Evolutionary conservation across 768 basidiomycete genomes (phyloP), one percentile per base, ranked within the genome.

Genomic region (Calvatia gigantea): DNA sequence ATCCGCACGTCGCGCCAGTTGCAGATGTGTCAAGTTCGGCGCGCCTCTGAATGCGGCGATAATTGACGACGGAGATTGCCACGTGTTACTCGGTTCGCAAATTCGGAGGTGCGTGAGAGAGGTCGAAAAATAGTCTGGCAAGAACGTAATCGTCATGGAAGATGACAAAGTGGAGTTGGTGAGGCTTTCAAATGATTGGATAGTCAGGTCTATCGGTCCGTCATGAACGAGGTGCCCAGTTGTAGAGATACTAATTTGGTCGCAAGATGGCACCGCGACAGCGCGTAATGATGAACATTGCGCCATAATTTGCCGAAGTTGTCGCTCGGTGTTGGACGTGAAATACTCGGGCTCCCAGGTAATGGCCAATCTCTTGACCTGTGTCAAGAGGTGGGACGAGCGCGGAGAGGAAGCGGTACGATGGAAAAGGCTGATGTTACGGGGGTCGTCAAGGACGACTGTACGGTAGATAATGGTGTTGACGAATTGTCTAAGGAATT

Each of bases 351-450:
- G 65, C 42, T 61, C 58, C 58, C 69, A 64, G 19, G 70, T 72
- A 31, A 77, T 58, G 4, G 66, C 70, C n/a, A 77, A 57, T 35
- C 62, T 71, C 61, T 70, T 74, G 57, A 77, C 70, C 49, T 70
- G 66, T 6, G 55, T 51, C 12, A 68, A 55, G 32, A 72, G 54
- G 51, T 73, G 70, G 3, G 61, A 57, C 11, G 68, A 72, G 9
- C 35, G 46, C 21, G 38, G 46, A 14, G 63, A 60, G 15, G 61
- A 58, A 17, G 64, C 62, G 8, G 74, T 77, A 41, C 74, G 71
- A 53, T 69, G 58, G 43, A 79, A 73, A 15, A 74, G 67, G 11
- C 63, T 49, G 35, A 75, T 58, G 6, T 62, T 60, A 25, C 65
- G 59, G 9, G 61, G 38, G 1, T 66, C 65, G 52, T 70, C 61